Evolutionary conservation across 1,284 basidiomycete species (phyloP), one percentile per base, ranked within the genome.

Genomic region (Irpex sp.): DNA sequence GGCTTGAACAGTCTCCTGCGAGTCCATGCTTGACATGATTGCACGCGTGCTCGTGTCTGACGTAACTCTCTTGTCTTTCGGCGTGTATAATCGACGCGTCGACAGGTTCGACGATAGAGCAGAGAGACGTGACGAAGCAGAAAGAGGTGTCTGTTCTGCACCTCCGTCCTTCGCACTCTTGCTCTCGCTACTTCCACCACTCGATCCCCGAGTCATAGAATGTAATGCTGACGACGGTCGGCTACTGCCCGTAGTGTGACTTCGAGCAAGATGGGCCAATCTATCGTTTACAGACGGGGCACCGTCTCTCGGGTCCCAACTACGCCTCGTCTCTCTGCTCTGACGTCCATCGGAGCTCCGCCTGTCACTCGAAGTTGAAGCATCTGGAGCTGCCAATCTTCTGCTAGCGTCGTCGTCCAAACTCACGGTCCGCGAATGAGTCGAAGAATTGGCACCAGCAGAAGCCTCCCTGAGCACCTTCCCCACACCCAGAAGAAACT

Each of bases 401-500:
- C 72, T 66, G 26, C 63, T 63, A 9, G 63, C 60, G 76, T 83
- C 83, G 11, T 84, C 82, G 63, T 82, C 80, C 52, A 84, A 65
- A 71, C 81, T 86, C 31, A 77, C 72, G 60, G 79, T 83, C 66
- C 84, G 74, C 26, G 72, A 75, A 75, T 83, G 83, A 59, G 78
- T 71, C 51, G 75, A 75, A 19, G 73, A 75, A 17, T 17, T 36
- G 15, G 70, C 77, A 13, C 74, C 64, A 38, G 68, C 67, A 57
- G 74, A 76, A 15, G 75, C 76, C 59, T 92, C 91, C 63, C 85
- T 81, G 61, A 92, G 73, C 6, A 89, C 79, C 71, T 83, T 85
- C 31, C 91, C 90, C 4, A 89, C 81, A 38, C 88, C 88, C 19
- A 93, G 76, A 66, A 93, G 73, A 65, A 93, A 85, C 48, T 84